Evolutionary conservation across 352 stramenopile genomes (phyloP).

Genomic region (Pythium guiyangense): DNA sequence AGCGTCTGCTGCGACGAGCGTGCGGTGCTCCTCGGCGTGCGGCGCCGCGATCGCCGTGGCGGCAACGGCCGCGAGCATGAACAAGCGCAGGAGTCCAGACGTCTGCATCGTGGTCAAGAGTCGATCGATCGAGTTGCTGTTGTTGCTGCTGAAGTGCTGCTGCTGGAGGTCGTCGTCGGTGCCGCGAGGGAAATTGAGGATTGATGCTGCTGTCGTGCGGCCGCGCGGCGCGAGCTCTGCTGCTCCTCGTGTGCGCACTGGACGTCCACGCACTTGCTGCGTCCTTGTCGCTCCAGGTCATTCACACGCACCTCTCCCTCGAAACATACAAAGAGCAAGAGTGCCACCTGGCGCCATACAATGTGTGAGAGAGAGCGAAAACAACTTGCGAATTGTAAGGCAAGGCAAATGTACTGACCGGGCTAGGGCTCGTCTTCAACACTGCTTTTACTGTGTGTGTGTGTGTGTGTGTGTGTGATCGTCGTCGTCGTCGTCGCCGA

Average conservation of each 20-base stretch:
- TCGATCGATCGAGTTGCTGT: background rate
- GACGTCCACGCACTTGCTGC: too few species aligned
- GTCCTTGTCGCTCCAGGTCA: constrained; percentile 5
- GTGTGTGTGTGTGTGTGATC: too few species aligned
- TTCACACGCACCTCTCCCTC: too few species aligned
- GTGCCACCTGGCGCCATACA: too few species aligned
- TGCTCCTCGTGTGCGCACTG: too few species aligned
- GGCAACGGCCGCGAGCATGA: constrained; percentile 45
- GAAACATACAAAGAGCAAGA: too few species aligned
- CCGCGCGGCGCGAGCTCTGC: constrained; percentile 14
- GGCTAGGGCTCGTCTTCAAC: too few species aligned
- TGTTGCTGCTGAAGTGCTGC: constrained; percentile 8
- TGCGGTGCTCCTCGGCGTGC: constrained; percentile 12
- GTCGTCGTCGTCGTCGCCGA: too few species aligned
- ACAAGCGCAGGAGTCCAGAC: constrained; percentile 40
- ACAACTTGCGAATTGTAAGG: too few species aligned
- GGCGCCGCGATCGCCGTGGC: constrained; percentile 34
- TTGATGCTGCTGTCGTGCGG: constrained; percentile 25
- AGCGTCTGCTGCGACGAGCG: constrained; percentile 3
- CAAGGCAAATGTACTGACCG: too few species aligned
- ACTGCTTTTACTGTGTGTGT: too few species aligned
- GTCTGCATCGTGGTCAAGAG: constrained; percentile 39
- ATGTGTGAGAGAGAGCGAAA: too few species aligned
- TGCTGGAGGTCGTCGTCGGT: constrained; percentile 10
- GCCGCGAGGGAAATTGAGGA: constrained; percentile 41